phyloP scores from a whole-genome alignment of 257 asterid genomes.

The Nicotiana obtusifolia region DNA sequence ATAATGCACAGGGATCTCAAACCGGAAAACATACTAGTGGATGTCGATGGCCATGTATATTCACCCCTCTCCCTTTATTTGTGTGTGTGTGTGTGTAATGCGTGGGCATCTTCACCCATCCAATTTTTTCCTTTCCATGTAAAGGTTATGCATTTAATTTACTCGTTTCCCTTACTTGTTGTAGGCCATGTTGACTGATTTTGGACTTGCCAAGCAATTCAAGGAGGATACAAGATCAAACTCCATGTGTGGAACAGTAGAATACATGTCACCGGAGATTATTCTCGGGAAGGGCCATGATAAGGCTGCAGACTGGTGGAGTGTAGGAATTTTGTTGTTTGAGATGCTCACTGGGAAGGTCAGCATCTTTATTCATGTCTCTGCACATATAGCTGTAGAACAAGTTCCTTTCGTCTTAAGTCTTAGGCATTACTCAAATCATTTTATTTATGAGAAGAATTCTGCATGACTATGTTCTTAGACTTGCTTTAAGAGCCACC shows the following conservation, averaged over 20 bases:
- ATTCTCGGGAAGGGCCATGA: conserved; percentile 68
- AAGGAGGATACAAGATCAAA: conserved; percentile 45
- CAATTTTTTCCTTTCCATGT: not conserved
- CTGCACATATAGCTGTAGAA: not conserved
- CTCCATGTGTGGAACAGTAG: conserved; percentile 67
- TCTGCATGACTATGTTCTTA: not conserved
- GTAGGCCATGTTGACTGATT: conserved; percentile 41
- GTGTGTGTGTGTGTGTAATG: not conserved
- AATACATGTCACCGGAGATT: conserved; percentile 67
- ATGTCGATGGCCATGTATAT: conserved; percentile 68
- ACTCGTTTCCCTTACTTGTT: not conserved
- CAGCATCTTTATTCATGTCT: not conserved
- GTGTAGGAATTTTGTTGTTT: conserved; percentile 33
- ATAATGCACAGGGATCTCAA: conserved; percentile 69
- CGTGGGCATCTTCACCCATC: not conserved
- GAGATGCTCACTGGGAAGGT: conserved; percentile 26
- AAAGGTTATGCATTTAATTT: conserved; percentile 30
- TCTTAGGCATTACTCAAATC: not conserved
- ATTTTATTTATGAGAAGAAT: not conserved
- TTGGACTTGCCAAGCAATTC: conserved; percentile 58
- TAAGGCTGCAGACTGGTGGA: conserved; percentile 76
- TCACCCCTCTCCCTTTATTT: not conserved
- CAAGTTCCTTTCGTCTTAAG: not conserved
- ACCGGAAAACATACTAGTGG: conserved; percentile 61
- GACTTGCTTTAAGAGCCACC: not conserved